Evolutionary conservation across 768 basidiomycete species (phyloP).

Genomic region (Xerocomellus dryophilus): DNA sequence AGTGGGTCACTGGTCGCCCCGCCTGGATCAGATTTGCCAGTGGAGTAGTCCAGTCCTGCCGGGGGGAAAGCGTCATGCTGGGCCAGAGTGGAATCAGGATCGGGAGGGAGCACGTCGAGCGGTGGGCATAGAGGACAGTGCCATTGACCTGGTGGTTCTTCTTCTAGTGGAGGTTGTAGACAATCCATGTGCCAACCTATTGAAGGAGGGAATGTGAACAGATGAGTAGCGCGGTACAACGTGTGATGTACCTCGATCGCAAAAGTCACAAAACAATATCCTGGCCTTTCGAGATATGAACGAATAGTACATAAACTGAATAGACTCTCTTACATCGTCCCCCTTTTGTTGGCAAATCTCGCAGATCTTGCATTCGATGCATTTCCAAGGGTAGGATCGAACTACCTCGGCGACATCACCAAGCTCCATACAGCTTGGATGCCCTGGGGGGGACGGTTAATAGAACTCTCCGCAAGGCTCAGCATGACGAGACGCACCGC

Average conservation of each 20-base stretch:
- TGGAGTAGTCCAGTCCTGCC: slow-evolving; percentile 20
- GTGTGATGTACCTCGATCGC: slow-evolving; percentile 70
- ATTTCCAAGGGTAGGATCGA: slow-evolving; percentile 77
- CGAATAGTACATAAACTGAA: slow-evolving; percentile 11
- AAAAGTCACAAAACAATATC: slow-evolving; percentile 89
- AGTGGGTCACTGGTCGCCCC: slow-evolving; percentile 29
- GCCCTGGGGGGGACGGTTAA: slow-evolving; percentile 46
- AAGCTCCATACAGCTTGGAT: slow-evolving; percentile 81
- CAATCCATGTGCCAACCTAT: slow-evolving; percentile 86
- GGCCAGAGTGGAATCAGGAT: neutral
- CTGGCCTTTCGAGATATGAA: slow-evolving; percentile 49
- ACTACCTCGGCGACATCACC: slow-evolving; percentile 57
- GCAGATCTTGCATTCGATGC: slow-evolving; percentile 89
- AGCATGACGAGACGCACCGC: slow-evolving; percentile 49
- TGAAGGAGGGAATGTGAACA: neutral
- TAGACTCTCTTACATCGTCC: slow-evolving; percentile 68
- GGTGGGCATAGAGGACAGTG: slow-evolving; percentile 64
- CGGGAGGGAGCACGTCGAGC: slow-evolving; percentile 15
- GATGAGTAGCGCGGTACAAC: slow-evolving; percentile 4
- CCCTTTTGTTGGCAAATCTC: slow-evolving; percentile 83
- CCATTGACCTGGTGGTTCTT: slow-evolving; percentile 76
- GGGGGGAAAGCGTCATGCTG: slow-evolving; percentile 46
- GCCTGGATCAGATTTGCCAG: slow-evolving; percentile 24
- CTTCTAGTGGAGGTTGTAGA: slow-evolving; percentile 64
- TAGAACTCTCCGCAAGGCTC: neutral